These are phyloP conservation scores for Fusarium floridanum DNA, from an alignment of 2,329 filamentous ascomycete genomes.

Conservation along the genomic window DNA sequence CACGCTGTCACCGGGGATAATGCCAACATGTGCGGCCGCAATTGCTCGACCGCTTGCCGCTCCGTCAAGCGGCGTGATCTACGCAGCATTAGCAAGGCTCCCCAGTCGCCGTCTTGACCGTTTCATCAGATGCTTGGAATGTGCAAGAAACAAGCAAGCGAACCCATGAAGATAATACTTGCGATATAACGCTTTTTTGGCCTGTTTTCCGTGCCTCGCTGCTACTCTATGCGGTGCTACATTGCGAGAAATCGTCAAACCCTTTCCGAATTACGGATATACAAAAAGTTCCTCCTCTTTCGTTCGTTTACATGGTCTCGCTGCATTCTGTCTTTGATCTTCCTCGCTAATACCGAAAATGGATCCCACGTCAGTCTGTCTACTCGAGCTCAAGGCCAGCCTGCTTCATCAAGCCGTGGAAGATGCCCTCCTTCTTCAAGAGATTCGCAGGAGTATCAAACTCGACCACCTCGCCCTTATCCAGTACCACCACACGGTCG, in stretches of 20 bases:
- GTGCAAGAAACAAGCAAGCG: neutral
- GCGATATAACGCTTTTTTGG: neutral
- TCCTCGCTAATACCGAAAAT: neutral
- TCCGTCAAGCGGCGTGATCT: conserved; percentile 7
- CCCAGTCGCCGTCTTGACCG: conserved; percentile 8
- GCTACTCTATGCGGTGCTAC: conserved; percentile 13
- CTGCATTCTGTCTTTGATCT: neutral
- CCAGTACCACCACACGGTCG: conserved; percentile 93
- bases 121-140: conserved; percentile 4
- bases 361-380: neutral
- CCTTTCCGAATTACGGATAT: conserved; percentile 2
- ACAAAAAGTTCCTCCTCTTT: conserved; percentile 22
- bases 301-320: neutral
- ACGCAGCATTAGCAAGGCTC: conserved; percentile 20
- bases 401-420: conserved; percentile 92
- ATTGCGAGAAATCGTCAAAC: neutral
- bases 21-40: conserved; percentile 18
- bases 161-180: neutral
- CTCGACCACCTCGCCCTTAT: conserved; percentile 90
- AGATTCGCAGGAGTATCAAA: conserved; percentile 89
- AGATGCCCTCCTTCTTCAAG: conserved; percentile 80
- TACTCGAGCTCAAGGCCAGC: conserved; percentile 76
- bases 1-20: conserved; percentile 38
- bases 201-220: conserved; percentile 9
- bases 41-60: conserved; percentile 8